Conservation (phyloP, 768 basidiomycete species). For the Thelephora aurantiotincta region DNA sequence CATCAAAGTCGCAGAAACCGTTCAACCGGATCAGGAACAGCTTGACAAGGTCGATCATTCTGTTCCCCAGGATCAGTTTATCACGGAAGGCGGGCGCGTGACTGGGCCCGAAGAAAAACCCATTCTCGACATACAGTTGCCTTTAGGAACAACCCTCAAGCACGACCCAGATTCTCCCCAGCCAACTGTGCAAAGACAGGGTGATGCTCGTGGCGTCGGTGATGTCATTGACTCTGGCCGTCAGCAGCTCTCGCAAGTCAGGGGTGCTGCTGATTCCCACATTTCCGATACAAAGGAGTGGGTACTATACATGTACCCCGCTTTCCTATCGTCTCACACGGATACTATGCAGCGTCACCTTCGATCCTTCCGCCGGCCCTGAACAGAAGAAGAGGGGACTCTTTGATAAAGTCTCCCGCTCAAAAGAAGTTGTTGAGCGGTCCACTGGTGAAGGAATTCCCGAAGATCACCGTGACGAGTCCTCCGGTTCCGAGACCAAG, state of each 20-base stretch:
- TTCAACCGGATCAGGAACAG: constrained; percentile 51
- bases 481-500: constrained; percentile 24
- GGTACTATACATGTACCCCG: too few species aligned
- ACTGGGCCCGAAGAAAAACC: constrained; percentile 32
- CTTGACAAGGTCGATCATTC: constrained; percentile 56
- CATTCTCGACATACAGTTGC: constrained; percentile 29
- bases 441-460: neutral
- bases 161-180: constrained; percentile 6
- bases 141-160: constrained; percentile 23
- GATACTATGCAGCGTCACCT: too few species aligned
- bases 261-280: too few species aligned
- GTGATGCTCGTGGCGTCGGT: constrained; percentile 17
- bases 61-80: constrained; percentile 54
- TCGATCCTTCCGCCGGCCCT: neutral
- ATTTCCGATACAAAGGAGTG: too few species aligned
- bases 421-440: neutral
- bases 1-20: constrained; percentile 48
- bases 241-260: too few species aligned
- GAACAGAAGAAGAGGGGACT: neutral
- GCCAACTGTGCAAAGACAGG: constrained; percentile 11
- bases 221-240: constrained; percentile 8
- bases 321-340: too few species aligned
- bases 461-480: constrained; percentile 10
- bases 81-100: constrained; percentile 28
- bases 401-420: too few species aligned